Evolutionary conservation across 768 basidiomycete species (phyloP), one percentile per base, ranked within the genome.

Genomic region (Kwoniella dendrophila): DNA sequence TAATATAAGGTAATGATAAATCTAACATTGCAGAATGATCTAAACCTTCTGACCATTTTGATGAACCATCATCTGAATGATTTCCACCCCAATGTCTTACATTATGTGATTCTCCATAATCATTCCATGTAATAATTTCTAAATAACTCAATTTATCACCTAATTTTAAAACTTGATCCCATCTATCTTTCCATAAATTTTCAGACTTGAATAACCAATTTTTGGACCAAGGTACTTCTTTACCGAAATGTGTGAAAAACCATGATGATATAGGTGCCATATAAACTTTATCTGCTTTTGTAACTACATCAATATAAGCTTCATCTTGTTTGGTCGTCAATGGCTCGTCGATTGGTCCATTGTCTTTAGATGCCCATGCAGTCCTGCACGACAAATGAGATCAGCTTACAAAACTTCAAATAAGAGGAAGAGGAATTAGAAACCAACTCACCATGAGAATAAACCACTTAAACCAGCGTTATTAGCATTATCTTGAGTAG

Each of bases 201-300:
- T 79, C 78, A 44, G 71, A 71, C 57, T 72, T 67, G 68, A 77
- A 79, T 1, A 58, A 29, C 74, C 76, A 79, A 69, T 79, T 79
- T 63, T 79, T 79, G 47, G 66, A 55, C 53, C 73, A 79, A 10
- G 77, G 59, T 7, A 75, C 73, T 38, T 76, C 74, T 33, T 63
- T 56, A 12, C 73, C 72, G 41, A 76, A 77, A 55, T 79, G 78
- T 1, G 78, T 77, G 40, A 63, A 72, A 71, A 79, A 73, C 68
- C 71, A 73, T 22, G 67, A 56, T 18, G 65, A 69, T 4, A 73
- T 68, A 4, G 71, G 68, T 11, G 74, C 72, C 69, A 76, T 76
- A 54, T 72, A 73, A 0, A 40, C 40, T 58, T 70, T 71, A 29
- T 62, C 59, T 27, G 27, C 47, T 2, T 56, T 52, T 7, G 33